Evolutionary conservation across 2,329 filamentous ascomycete genomes (phyloP).

Genomic region (Stagonosporopsis rhizophila): DNA sequence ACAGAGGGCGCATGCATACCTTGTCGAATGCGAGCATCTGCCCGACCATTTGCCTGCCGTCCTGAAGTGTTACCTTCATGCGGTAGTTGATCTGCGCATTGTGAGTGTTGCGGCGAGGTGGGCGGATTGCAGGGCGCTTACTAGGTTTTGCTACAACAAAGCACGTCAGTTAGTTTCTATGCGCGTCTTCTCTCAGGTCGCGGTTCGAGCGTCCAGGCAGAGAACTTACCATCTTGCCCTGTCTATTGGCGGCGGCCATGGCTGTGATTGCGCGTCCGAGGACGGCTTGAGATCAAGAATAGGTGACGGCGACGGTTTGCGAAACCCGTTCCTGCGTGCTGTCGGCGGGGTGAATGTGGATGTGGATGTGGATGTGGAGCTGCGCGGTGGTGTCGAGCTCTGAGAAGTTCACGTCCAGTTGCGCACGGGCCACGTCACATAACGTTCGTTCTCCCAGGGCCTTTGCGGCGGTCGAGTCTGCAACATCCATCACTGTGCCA

Average conservation of each 20-base stretch:
- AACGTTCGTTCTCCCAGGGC: background rate
- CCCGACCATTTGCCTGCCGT: conserved; percentile 94
- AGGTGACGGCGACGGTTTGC: conserved; percentile 10
- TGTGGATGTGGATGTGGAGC: conserved; percentile 16
- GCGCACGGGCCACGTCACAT: conserved; percentile 19
- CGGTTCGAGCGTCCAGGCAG: conserved; percentile 46
- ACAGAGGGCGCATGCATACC: conserved; percentile 57
- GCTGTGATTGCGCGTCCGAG: conserved; percentile 50
- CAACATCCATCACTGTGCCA: background rate
- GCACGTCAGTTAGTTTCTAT: conserved; percentile 53
- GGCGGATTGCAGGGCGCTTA: conserved; percentile 53
- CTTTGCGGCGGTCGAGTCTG: background rate
- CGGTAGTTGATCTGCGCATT: conserved; percentile 90
- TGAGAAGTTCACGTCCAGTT: conserved; percentile 12
- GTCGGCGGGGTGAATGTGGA: conserved; percentile 30
- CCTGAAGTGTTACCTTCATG: conserved; percentile 95
- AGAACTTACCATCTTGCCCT: conserved; percentile 96
- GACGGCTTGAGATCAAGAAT: conserved; percentile 46
- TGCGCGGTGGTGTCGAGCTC: conserved; percentile 30
- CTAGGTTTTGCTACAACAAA: conserved; percentile 67
- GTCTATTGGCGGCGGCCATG: conserved; percentile 73
- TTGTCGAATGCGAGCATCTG: conserved; percentile 99
- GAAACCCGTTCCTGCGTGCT: conserved; percentile 24
- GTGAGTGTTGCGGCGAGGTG: conserved; percentile 31
- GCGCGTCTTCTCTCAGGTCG: conserved; percentile 53